These are phyloP conservation scores for Endocarpon pusillum DNA, from an alignment of 495 filamentous ascomycete genomes.

Conservation along the genomic window DNA sequence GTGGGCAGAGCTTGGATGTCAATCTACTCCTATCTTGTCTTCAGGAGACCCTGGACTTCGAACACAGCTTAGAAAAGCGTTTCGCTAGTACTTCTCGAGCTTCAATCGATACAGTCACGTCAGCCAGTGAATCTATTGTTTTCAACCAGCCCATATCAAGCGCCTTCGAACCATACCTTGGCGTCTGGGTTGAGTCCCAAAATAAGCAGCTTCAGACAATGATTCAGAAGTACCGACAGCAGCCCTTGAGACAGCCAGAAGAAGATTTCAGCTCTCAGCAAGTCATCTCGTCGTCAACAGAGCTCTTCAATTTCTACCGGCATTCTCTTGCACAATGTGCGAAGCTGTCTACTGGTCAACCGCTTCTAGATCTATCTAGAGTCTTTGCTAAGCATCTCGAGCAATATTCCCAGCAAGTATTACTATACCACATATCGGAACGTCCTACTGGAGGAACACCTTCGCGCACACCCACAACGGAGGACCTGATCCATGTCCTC, in stretches of 20 bases:
- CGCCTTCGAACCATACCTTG: conserved; percentile 92
- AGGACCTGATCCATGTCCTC: conserved; percentile 70
- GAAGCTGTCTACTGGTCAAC: conserved; percentile 77
- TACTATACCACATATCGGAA: conserved; percentile 61
- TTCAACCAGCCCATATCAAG: conserved; percentile 92
- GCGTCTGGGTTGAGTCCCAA: conserved; percentile 91
- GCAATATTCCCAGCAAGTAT: conserved; percentile 84
- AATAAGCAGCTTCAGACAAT: conserved; percentile 74
- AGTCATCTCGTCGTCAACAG: conserved; percentile 87
- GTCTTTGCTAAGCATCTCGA: conserved; percentile 88
- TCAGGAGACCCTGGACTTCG: conserved; percentile 94
- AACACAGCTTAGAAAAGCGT: conserved; percentile 73
- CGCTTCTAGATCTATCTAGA: conserved; percentile 69
- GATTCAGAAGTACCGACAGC: conserved; percentile 77
- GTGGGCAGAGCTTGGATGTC: conserved; percentile 76
- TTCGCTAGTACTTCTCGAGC: conserved; percentile 63
- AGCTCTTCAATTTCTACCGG: conserved; percentile 93
- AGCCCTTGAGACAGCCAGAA: conserved; percentile 62
- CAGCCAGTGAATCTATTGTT: conserved; percentile 57
- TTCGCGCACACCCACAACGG: conserved; percentile 39
- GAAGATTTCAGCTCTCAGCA: conserved; percentile 83
- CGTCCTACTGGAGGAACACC: conserved; percentile 30
- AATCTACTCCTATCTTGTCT: conserved; percentile 81
- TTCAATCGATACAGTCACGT: conserved; percentile 86
- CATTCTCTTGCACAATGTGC: conserved; percentile 83